phyloP scores from a whole-genome alignment of 108 stramenopile species.

The Skeletonema potamos region DNA sequence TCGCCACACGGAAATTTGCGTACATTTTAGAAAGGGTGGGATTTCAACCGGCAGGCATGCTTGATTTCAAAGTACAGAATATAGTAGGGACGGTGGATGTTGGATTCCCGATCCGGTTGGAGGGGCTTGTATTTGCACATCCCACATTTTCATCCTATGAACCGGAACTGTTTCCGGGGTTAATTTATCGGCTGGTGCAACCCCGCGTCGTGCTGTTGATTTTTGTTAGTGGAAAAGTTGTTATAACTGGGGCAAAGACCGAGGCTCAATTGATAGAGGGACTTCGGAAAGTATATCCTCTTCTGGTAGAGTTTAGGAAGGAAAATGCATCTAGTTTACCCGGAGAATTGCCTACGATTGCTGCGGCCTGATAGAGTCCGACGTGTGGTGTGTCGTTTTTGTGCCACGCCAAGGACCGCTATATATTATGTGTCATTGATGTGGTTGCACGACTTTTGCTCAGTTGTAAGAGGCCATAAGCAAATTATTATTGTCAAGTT shows the following conservation, averaged over 20 bases:
- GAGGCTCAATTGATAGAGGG: constrained; percentile 72
- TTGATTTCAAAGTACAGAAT: constrained; percentile 95
- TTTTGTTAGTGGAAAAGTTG: constrained; percentile 96
- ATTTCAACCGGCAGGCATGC: constrained; percentile 62
- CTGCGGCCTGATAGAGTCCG: not conserved
- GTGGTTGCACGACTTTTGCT: not conserved
- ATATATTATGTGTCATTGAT: not conserved
- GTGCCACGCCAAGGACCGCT: too few relatives aligned
- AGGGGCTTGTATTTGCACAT: constrained; percentile 94
- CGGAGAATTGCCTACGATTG: constrained; percentile 16
- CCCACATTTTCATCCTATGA: constrained; percentile 91
- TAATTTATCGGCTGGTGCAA: constrained; percentile 92
- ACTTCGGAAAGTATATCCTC: constrained; percentile 74
- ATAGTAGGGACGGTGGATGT: constrained; percentile 95
- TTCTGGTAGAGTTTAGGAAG: constrained; percentile 82
- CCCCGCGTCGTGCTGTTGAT: constrained; percentile 94
- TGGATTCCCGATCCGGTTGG: constrained; percentile 96
- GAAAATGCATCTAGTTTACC: constrained; percentile 37
- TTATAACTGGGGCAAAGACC: constrained; percentile 89
- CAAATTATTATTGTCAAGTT: not conserved
- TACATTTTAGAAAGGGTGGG: constrained; percentile 82
- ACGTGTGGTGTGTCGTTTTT: not conserved
- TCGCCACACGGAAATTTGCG: constrained; percentile 90
- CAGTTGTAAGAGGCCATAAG: not conserved
- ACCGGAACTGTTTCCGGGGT: constrained; percentile 98